Conservation (phyloP, 2,329 filamentous ascomycete genomes). For the Sporothrix pseudoabietina region DNA sequence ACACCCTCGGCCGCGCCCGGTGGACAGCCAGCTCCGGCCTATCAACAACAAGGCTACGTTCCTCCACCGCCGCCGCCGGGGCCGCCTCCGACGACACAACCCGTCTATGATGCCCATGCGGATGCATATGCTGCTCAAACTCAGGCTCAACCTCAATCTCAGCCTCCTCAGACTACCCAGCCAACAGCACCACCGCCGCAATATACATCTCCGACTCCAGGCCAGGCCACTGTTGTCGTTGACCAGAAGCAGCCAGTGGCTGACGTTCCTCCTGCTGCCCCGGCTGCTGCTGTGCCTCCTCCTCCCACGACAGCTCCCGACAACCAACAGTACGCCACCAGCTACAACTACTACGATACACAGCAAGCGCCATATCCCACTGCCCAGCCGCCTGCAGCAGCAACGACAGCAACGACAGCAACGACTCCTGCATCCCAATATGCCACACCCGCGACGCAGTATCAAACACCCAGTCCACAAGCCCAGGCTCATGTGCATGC, state of each 20-base stretch:
- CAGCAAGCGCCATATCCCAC: neutral
- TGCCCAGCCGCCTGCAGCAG: neutral
- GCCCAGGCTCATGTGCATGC: neutral
- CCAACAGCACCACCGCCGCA: neutral
- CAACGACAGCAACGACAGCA: neutral
- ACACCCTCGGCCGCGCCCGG: neutral
- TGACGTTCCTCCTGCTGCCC: neutral
- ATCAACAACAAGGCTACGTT: constrained; percentile 13
- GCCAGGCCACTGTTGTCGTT: neutral
- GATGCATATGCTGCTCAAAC: neutral
- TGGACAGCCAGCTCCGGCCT: neutral
- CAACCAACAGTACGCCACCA: neutral
- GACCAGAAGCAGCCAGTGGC: neutral
- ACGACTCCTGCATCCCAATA: neutral
- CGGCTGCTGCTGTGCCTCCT: neutral
- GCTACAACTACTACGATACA: constrained; percentile 19
- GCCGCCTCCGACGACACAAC: neutral
- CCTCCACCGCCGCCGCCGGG: constrained; percentile 16
- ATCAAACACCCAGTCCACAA: neutral
- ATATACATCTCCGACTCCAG: neutral
- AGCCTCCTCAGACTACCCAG: neutral
- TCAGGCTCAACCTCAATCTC: neutral
- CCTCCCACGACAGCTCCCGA: neutral
- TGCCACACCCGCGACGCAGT: neutral
- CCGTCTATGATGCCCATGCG: neutral